Evolutionary conservation across 257 asterid species (phyloP), one percentile per base, ranked within the genome.

Genomic region (Solanum piurae): DNA sequence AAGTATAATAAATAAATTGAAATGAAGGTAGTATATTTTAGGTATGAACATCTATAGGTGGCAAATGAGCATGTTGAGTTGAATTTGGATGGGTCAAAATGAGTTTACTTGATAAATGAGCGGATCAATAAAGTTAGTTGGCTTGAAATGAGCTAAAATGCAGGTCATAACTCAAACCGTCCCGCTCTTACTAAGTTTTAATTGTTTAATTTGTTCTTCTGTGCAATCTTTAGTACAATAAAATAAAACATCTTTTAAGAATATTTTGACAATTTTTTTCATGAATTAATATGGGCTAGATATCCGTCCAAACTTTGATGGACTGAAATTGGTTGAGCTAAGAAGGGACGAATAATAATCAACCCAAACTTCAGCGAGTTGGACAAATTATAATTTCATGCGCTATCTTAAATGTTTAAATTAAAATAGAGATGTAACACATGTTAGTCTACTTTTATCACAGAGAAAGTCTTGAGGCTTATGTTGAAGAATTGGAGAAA

Each of bases 401-500:
- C 0, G 64, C 64, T 55, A 42, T n/a, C 9, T 40, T 5, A 13
- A 12, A 52, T 71, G 11, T 9, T 12, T 11, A 13, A 60, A 12
- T 25, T 20, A 4, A 18, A 23, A 23, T 12, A 33, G 21, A 9
- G 14, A 4, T 31, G 14, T 73, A 34, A 21, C 60, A 72, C 12
- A 69, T 23, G 23, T 31, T 86, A 33, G n/a, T 68, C 64, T 44
- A 31, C 31, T 77, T 46, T 79, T 68, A 25, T 31, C 62, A 75
- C 89, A 94, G 98, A 92, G 97, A 94, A 85, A 77, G 89, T 87
- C 40, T 94, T 31, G 98, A 95, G 84, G 89, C 76, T 7, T 94
- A 93, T 89, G 37, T 93, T 14, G 25, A 37, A 13, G 92, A 90
- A 85, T 85, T 93, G 21, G 94, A 94, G 88, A 91, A 89, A 34